A percentile compares a stretch with the other conserved stretches of the same genome.
phyloP scores from a whole-genome alignment of 441 rosid species.

The Biscutella laevigata region DNA sequence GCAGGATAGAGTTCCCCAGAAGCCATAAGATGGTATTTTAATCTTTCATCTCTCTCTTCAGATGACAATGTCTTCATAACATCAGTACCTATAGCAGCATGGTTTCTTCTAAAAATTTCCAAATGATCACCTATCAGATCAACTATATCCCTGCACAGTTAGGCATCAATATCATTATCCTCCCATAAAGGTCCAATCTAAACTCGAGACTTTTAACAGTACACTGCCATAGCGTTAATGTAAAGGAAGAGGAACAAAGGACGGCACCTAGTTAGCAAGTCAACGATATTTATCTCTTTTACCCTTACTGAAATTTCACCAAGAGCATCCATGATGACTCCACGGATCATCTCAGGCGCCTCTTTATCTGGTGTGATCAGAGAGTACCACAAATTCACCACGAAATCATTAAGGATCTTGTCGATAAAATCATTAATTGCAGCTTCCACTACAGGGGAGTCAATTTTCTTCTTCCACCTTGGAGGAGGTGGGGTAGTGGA shows the following conservation, averaged over 20 bases:
- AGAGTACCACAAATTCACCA: constrained; percentile 79
- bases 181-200: constrained; percentile 6
- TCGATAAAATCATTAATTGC: constrained; percentile 64
- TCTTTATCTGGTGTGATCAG: constrained; percentile 90
- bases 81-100: constrained; percentile 77
- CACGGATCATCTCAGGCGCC: constrained; percentile 79
- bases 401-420: constrained; percentile 80
- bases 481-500: constrained; percentile 48
- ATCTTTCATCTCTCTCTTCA: constrained; percentile 88
- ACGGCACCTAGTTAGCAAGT: constrained; percentile 60
- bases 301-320: constrained; percentile 81
- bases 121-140: constrained; percentile 87
- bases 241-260: neutral
- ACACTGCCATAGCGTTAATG: neutral
- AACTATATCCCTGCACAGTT: constrained; percentile 76
- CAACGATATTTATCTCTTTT: constrained; percentile 77
- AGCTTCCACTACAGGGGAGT: constrained; percentile 77
- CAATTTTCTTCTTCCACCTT: constrained; percentile 80
- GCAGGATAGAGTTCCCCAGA: constrained; percentile 96
- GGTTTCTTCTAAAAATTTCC: constrained; percentile 90
- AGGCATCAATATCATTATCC: constrained; percentile 19
- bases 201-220: neutral
- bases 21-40: constrained; percentile 77
- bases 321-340: constrained; percentile 80
- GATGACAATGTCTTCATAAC: constrained; percentile 87